phyloP scores from a whole-genome alignment of 75 land plant genomes.

The Adiantum capillusveneris region DNA sequence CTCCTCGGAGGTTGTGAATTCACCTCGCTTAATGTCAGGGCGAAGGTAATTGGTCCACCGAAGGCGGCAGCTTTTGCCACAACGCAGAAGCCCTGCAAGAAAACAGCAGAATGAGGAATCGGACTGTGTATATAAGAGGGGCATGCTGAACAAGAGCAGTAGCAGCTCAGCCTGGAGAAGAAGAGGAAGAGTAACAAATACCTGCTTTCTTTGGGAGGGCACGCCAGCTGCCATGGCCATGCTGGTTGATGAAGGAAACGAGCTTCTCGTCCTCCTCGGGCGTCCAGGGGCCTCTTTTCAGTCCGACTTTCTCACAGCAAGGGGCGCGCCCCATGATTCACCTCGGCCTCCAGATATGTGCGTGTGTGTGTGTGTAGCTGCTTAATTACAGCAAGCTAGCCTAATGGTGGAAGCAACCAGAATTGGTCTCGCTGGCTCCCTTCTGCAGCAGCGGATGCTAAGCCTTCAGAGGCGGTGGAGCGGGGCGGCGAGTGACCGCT shows the following conservation, averaged over 20 bases:
- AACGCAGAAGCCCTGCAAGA: conserved; percentile 2
- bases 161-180: too few relatives aligned
- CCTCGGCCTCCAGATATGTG: too few relatives aligned
- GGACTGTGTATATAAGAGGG: too few relatives aligned
- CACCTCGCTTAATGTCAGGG: conserved; percentile 1
- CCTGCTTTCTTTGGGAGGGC: conserved; percentile 1
- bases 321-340: conserved; percentile 1
- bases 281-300: conserved; percentile 2
- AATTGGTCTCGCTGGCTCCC: too few relatives aligned
- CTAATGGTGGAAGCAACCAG: too few relatives aligned
- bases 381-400: too few relatives aligned
- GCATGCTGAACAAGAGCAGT: too few relatives aligned
- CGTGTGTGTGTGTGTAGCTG: too few relatives aligned
- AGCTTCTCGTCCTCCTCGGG: conserved; percentile 5
- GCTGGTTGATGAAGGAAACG: neutral
- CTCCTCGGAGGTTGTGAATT: neutral
- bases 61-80: conserved; percentile 1
- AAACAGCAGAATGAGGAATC: too few relatives aligned
- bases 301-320: conserved; percentile 1
- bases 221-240: conserved; percentile 7
- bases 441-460: too few relatives aligned
- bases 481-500: too few relatives aligned
- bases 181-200: neutral
- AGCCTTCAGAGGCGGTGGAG: too few relatives aligned
- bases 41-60: conserved; percentile 3